Evolutionary conservation across 179 eudicot species (phyloP), one percentile per base, ranked within the genome.

Genomic region (Heliamphora pulchella): DNA sequence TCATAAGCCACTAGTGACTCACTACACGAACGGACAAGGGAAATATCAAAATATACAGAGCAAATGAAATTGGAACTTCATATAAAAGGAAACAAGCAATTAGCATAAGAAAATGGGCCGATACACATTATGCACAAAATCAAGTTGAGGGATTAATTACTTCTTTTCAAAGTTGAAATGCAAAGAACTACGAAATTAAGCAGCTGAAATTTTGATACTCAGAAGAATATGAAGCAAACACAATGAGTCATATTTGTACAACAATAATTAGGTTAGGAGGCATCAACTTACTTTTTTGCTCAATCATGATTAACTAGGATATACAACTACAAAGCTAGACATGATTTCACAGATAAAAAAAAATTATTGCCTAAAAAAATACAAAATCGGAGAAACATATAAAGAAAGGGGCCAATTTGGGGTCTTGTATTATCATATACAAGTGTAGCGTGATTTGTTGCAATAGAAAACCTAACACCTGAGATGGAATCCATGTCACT

Each of bases 401-500:
- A 14, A 46, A 2, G 55, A 22, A 75, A 75, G 17, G 17, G 3
- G 67, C 3, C 57, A 54, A 53, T 51, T 4, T 31, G 4, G 74
- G 15, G 62, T 9, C 17, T 43, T 31, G 50, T 9, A 78, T 50
- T 39, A 5, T 67, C 74, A 39, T 14, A 53, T 63, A 50, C 43
- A 64, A 14, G 17, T 53, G 48, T 55, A 43, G 11, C n/a, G 43
- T 67, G 50, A 53, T 55, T 65, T 70, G 65, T 5, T 17, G 46
- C 81, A 1, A 61, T 46, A 20, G 46, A 63, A 50, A 13, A 43
- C 11, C n/a, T 20, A 43, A 65, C 84, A 91, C 95, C 95, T 91
- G 99, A 73, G 97, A 79, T 75, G 99, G 99, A 86, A 87, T 78
- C 99, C 99, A 96, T 78, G 51, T 89, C 61, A 94, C 98, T 85